Evolutionary conservation across 2,329 filamentous ascomycete genomes (phyloP).

Genomic region (Venturia nashicola): DNA sequence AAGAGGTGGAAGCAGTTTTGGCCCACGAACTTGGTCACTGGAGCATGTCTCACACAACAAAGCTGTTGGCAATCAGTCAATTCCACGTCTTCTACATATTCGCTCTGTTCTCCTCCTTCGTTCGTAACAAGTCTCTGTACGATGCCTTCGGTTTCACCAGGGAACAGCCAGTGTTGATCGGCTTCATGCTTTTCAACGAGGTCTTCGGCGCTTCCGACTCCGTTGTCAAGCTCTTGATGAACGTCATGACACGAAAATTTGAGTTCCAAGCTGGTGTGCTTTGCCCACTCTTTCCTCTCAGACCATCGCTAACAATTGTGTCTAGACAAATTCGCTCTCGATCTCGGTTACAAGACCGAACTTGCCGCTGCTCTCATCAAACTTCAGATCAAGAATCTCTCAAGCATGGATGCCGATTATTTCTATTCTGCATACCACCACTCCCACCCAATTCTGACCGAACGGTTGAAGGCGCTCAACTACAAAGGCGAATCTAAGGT

Average conservation of each 20-base stretch:
- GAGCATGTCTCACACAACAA: constrained; percentile 90
- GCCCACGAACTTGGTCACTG: constrained; percentile 96
- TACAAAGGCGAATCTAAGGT: constrained; percentile 60
- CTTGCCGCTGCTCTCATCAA: constrained; percentile 85
- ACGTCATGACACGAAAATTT: constrained; percentile 84
- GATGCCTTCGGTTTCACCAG: constrained; percentile 77
- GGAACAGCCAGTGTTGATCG: constrained; percentile 84
- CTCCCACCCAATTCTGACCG: constrained; percentile 90
- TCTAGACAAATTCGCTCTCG: constrained; percentile 67
- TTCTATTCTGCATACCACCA: constrained; percentile 98
- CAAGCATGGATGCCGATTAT: constrained; percentile 97
- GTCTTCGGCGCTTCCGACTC: constrained; percentile 90
- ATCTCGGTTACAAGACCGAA: constrained; percentile 72
- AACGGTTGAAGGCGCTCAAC: constrained; percentile 79
- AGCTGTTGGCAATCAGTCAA: constrained; percentile 69
- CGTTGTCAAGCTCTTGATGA: constrained; percentile 91
- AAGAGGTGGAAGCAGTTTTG: constrained; percentile 89
- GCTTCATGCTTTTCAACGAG: constrained; percentile 95
- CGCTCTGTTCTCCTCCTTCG: constrained; percentile 88
- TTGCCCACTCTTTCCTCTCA: not conserved
- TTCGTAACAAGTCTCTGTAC: constrained; percentile 89
- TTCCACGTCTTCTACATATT: constrained; percentile 96
- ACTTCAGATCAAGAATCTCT: constrained; percentile 95
- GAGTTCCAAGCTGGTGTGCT: constrained; percentile 78
- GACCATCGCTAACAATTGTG: constrained; percentile 14